Base-by-base conservation (phyloP, 495 filamentous ascomycete species). In the Rhypophila decipiens region DNA sequence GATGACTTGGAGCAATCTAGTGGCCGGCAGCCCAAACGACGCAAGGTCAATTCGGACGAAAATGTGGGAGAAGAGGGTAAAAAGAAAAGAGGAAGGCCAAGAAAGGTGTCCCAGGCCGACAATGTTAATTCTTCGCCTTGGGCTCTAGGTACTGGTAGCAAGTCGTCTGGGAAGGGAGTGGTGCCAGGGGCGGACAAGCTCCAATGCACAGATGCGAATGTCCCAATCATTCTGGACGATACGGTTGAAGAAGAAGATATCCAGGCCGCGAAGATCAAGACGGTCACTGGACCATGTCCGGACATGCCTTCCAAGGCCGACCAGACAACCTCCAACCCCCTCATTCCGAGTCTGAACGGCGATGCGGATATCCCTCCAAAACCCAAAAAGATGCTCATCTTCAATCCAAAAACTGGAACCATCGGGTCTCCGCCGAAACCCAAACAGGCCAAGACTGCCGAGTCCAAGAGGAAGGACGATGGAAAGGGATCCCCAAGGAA, bases 321-420 rank as follows among this genome's bases (percentile, higher is more conserved):
- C n/a, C n/a, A n/a, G n/a, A n/a, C 31, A 34, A n/a, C 31, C 8
- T n/a, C 9, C 8, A 21, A 9, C 13, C n/a, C 13, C n/a, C n/a
- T 21, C n/a, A n/a, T n/a, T n/a, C n/a, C n/a, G n/a, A n/a, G n/a
- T n/a, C n/a, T n/a, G n/a, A n/a, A n/a, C n/a, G n/a, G n/a, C n/a
- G n/a, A n/a, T n/a, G 40, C 42, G 2, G 38, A 9, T 9, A 41
- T 10, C 24, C 18, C 35, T 0, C 4, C 27, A 7, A 73, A 72
- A 47, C 64, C 69, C 12, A 68, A 64, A 29, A 79, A 74, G 39
- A 27, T 79, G 0, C 50, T 78, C 18, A 57, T 57, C 22, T 63
- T 76, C 40, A 77, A 78, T 40, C 66, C 64, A 12, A 67, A 67
- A 29, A 77, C 74, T 8, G 75, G 76, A 21, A 79, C 75, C 3